Evolutionary conservation across 2,329 filamentous ascomycete species (phyloP), one percentile per base, ranked within the genome.

Genomic region (Pseudogymnoascus sp.): DNA sequence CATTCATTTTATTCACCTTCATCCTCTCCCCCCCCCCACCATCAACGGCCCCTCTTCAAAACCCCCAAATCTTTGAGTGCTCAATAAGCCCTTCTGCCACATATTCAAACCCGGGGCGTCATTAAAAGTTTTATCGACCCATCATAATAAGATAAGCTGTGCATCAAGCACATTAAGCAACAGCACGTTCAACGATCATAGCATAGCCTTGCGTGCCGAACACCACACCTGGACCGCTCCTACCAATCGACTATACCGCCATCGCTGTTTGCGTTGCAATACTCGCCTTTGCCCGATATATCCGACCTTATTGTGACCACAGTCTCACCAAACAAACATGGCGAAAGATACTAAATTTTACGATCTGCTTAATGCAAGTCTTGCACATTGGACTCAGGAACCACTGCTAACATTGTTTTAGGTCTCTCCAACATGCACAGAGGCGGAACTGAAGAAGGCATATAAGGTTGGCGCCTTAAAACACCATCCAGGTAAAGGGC

Each of bases 361-460:
- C 79, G 89, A 93, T 65, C 78, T 83, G 65, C 84, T 94, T 59
- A 89, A 89, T 75, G 89, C 92, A 86, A 72, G 83, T 79, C 42
- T 63, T 19, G 11, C 28, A 61, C 33, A 58, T 38, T 52, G 42
- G 11, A 25, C 52, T 67, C 58, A 66, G 60, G 58, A 36, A 63
- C 35, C 39, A 30, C 75, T 71, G 33, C 62, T 68, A 45, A 71
- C 64, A 70, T 64, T 62, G 52, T 42, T 30, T 28, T 68, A 95
- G 91, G 90, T 95, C 69, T 67, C 89, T 70, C 88, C 91, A 67
- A 86, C 84, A 71, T 90, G 90, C 68, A 88, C 88, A 64, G 93
- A 97, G 71, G 80, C 87, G 69, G 89, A 97, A 77, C 80, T 99
- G 68, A 97, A 94, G 81, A 92, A 92, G 72, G 92, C 87, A 70